Base-by-base conservation (phyloP, 2,329 filamentous ascomycete genomes). In the Malbranchea cinnamomea region DNA sequence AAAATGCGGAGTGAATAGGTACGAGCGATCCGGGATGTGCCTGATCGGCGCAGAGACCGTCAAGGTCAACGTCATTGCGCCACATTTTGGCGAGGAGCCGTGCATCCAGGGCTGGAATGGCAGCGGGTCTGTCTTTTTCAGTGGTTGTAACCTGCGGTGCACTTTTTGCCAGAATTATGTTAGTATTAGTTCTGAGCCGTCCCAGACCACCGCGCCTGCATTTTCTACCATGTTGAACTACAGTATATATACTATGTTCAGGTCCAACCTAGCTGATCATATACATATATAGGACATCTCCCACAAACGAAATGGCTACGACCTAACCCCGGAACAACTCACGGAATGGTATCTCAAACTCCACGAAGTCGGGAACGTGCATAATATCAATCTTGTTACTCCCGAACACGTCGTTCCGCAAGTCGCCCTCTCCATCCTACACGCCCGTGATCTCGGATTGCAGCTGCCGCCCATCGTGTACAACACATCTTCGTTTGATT, bases 331-430 rank as follows among this genome's bases (percentile, higher is more conserved):
- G 0, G 78, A 85, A 49, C 69, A 84, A 47, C 65, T 92, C 4
- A 82, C 68, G 4, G 74, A 78, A 31, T 89, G 82, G 82, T 85
- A 78, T 53, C 44, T 89, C 34, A 89, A 89, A 56, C 59, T 91
- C 24, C 81, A 89, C 49, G 65, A 80, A 16, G 67, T 81, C 2
- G 82, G 80, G n/a, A 59, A 65, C 6, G 78, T 82, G n/a, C 81
- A 91, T 58, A 89, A 89, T 49, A 85, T 91, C 62, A 89, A 92
- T 50, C 69, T 87, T 13, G 69, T 91, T 34, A 91, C 81, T 0
- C 81, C 82, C 0, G 82, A 91, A 48, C 83, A 91, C 50, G 78
- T 91, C 11, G 81, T 84, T 3, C 80, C 82, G 0, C 82, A 89
- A 49, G 78, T 89, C 6, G 79, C 71, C 1, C 59, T 89, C 18